phyloP scores from a whole-genome alignment of 2,329 filamentous ascomycete species.

The Epichloe typhina region DNA sequence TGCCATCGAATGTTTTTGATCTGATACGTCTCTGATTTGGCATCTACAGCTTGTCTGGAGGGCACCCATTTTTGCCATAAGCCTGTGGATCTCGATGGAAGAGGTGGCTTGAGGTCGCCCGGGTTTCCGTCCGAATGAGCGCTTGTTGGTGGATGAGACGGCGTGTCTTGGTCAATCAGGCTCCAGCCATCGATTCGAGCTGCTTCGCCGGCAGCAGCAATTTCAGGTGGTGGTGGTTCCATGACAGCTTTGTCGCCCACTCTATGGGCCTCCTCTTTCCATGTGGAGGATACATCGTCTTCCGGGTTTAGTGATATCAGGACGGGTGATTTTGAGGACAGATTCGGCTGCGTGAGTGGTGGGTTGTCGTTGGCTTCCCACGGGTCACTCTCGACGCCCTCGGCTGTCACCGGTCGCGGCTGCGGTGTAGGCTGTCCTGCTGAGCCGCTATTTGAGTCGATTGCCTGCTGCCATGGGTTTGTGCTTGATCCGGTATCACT shows the following conservation, averaged over 20 bases:
- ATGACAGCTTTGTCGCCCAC: slow-evolving; percentile 14
- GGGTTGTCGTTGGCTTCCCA: slow-evolving; percentile 16
- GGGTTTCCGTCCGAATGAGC: slow-evolving; percentile 4
- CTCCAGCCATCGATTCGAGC: slow-evolving; percentile 34
- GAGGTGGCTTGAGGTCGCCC: slow-evolving; percentile 17
- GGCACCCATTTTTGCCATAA: slow-evolving; percentile 22
- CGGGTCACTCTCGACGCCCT: slow-evolving; percentile 17
- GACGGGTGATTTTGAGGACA: slow-evolving; percentile 17
- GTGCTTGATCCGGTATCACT: slow-evolving; percentile 25
- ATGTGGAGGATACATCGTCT: slow-evolving; percentile 20
- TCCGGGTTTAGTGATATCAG: slow-evolving; percentile 25
- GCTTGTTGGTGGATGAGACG: slow-evolving; percentile 8
- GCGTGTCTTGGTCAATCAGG: slow-evolving; percentile 31
- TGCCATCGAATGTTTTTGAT: slow-evolving; percentile 87
- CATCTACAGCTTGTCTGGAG: slow-evolving; percentile 29
- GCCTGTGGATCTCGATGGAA: slow-evolving; percentile 24
- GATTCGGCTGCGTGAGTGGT: slow-evolving; percentile 11
- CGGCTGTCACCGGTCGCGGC: slow-evolving; percentile 9
- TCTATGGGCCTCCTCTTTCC: slow-evolving; percentile 24
- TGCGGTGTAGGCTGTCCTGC: slow-evolving; percentile 4
- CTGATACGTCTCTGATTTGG: slow-evolving; percentile 66
- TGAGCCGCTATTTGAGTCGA: slow-evolving; percentile 11
- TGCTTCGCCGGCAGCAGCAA: slow-evolving; percentile 8
- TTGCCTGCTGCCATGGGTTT: slow-evolving; percentile 21
- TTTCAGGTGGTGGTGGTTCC: slow-evolving; percentile 9